These are phyloP conservation scores for Epicoccum sorghinum DNA, from an alignment of 2,329 filamentous ascomycete species.

Conservation along the genomic window DNA sequence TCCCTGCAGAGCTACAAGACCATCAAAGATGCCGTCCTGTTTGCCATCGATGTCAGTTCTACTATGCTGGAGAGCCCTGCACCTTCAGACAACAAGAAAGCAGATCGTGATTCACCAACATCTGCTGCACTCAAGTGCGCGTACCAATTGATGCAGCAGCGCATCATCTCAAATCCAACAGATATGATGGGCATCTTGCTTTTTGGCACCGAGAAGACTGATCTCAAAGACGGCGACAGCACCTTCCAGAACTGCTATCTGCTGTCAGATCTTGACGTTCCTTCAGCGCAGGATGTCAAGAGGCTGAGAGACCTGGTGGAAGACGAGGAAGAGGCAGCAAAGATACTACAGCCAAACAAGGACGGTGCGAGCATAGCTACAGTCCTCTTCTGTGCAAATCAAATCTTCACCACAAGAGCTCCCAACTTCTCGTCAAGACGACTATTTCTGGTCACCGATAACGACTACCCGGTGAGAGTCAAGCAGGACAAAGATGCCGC, in stretches of 20 bases:
- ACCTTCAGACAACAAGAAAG: slow-evolving; percentile 69
- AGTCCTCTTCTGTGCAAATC: slow-evolving; percentile 91
- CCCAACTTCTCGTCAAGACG: slow-evolving; percentile 91
- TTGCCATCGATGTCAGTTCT: slow-evolving; percentile 88
- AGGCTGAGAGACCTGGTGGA: slow-evolving; percentile 76
- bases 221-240: slow-evolving; percentile 54
- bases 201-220: slow-evolving; percentile 84
- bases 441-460: slow-evolving; percentile 95
- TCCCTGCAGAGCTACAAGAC: slow-evolving; percentile 74
- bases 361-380: slow-evolving; percentile 82
- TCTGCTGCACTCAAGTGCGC: slow-evolving; percentile 91
- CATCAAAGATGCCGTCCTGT: slow-evolving; percentile 96
- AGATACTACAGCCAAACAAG: slow-evolving; percentile 71
- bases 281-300: slow-evolving; percentile 86
- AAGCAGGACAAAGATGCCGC: slow-evolving; percentile 77
- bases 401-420: slow-evolving; percentile 93
- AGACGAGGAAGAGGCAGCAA: slow-evolving; percentile 72
- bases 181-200: slow-evolving; percentile 97
- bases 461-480: slow-evolving; percentile 78
- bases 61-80: slow-evolving; percentile 80
- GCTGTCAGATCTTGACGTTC: slow-evolving; percentile 84
- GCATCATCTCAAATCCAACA: slow-evolving; percentile 93
- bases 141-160: slow-evolving; percentile 94
- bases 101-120: slow-evolving; percentile 77
- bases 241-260: slow-evolving; percentile 91